Evolutionary conservation across 768 basidiomycete genomes (phyloP).

Genomic region (Exsudoporus frostii): DNA sequence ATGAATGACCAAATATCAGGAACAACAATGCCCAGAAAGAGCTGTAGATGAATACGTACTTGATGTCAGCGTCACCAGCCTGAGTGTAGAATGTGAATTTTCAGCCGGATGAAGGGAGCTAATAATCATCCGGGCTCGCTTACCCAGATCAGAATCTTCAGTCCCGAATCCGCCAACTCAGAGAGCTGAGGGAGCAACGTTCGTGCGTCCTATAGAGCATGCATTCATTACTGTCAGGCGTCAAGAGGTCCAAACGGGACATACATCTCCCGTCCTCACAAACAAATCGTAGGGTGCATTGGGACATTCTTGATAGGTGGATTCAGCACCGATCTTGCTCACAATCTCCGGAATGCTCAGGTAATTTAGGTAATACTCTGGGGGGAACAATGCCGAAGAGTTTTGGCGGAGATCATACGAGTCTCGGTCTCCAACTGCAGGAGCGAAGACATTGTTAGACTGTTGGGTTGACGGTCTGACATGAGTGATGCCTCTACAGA

Average conservation of each 20-base stretch:
- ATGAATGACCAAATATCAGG: constrained; percentile 1
- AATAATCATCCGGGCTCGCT: neutral
- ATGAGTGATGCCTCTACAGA: neutral
- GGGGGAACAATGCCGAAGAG: constrained; percentile 49
- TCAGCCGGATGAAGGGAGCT: neutral
- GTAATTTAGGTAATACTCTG: constrained; percentile 52
- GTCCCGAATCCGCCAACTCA: constrained; percentile 32
- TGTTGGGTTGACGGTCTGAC: constrained; percentile 15
- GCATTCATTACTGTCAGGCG: neutral
- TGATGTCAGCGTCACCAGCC: constrained; percentile 31
- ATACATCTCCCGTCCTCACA: constrained; percentile 53
- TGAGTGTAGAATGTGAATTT: neutral
- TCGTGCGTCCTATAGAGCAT: constrained; percentile 30
- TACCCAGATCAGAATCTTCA: constrained; percentile 43
- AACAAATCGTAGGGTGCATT: constrained; percentile 43
- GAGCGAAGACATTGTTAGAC: constrained; percentile 45
- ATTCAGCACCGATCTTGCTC: constrained; percentile 51
- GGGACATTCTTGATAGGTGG: constrained; percentile 48
- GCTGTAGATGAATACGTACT: constrained; percentile 10
- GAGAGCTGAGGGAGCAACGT: constrained; percentile 38
- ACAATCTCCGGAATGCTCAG: constrained; percentile 36
- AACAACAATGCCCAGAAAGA: neutral
- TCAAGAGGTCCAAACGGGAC: constrained; percentile 8
- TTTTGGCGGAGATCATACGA: constrained; percentile 58
- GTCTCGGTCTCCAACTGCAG: constrained; percentile 53